phyloP scores from a whole-genome alignment of 495 filamentous ascomycete species.

The Chaetomium fimeti region DNA sequence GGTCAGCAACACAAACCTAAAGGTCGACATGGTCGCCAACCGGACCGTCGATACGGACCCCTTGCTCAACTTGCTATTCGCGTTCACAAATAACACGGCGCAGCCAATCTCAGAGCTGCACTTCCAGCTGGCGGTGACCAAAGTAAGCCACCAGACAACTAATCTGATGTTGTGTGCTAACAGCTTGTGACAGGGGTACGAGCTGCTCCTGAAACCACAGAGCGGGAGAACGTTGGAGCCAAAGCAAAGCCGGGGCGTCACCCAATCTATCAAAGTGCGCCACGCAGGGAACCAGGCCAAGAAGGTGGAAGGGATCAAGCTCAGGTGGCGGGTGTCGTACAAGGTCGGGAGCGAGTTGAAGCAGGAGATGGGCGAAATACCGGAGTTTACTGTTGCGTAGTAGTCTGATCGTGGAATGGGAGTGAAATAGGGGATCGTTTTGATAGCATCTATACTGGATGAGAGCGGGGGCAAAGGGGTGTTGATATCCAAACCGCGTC shows the following conservation, averaged over 20 bases:
- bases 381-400: conserved; percentile 70
- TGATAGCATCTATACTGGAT: background rate
- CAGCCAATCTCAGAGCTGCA: conserved; percentile 74
- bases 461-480: background rate
- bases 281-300: conserved; percentile 61
- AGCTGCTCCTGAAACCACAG: conserved; percentile 79
- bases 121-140: conserved; percentile 90
- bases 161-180: background rate
- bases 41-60: conserved; percentile 49
- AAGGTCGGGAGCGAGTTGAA: conserved; percentile 58
- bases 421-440: background rate
- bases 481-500: conserved; percentile 10
- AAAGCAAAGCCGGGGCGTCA: conserved; percentile 72
- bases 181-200: conserved; percentile 59
- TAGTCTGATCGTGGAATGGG: background rate
- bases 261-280: conserved; percentile 75
- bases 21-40: conserved; percentile 51
- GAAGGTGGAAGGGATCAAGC: conserved; percentile 74
- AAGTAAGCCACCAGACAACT: conserved; percentile 54
- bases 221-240: conserved; percentile 71
- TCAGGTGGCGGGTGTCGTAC: conserved; percentile 86
- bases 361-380: conserved; percentile 85
- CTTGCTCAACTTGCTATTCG: conserved; percentile 60
- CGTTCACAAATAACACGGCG: conserved; percentile 75
- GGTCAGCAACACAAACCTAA: conserved; percentile 52